phyloP scores from a whole-genome alignment of 352 stramenopile genomes.

The Pseudoperonospora humuli region DNA sequence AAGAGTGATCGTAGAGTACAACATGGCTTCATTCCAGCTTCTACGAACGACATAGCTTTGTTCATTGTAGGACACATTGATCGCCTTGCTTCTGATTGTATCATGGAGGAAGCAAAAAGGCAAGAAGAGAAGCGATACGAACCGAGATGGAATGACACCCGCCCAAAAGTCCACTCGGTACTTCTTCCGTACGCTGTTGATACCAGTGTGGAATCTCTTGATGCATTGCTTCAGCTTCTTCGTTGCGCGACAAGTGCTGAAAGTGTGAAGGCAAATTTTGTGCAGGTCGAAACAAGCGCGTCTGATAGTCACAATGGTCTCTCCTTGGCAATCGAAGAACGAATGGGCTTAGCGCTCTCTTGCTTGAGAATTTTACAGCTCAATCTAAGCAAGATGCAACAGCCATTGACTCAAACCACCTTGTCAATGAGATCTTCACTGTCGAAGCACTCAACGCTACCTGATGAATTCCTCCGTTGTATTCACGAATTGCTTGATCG shows the following conservation, averaged over 20 bases:
- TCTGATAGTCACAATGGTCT: neutral
- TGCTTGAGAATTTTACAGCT: constrained; percentile 40
- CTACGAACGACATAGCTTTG: constrained; percentile 22
- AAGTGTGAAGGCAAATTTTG: constrained; percentile 3
- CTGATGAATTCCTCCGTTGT: constrained; percentile 3
- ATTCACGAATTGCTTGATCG: constrained; percentile 18
- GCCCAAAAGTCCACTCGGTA: neutral
- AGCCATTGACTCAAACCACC: neutral
- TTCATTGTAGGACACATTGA: constrained; percentile 44
- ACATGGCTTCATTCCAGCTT: constrained; percentile 20
- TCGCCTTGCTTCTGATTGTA: constrained; percentile 27
- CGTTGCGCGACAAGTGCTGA: constrained; percentile 1
- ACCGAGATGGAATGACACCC: neutral
- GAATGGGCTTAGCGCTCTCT: constrained; percentile 24
- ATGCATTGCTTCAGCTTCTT: constrained; percentile 26
- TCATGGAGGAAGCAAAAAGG: constrained; percentile 5
- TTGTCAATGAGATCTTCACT: neutral
- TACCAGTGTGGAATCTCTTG: constrained; percentile 21
- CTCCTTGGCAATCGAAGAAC: constrained; percentile 3
- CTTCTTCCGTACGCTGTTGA: constrained; percentile 37
- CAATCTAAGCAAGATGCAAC: constrained; percentile 28
- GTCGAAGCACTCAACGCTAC: neutral
- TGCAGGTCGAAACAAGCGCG: neutral
- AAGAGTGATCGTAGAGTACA: no score
- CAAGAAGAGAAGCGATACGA: neutral